Evolutionary conservation across 2,329 filamentous ascomycete genomes (phyloP), one percentile per base, ranked within the genome.

Genomic region (Rhynchosporium agropyri): DNA sequence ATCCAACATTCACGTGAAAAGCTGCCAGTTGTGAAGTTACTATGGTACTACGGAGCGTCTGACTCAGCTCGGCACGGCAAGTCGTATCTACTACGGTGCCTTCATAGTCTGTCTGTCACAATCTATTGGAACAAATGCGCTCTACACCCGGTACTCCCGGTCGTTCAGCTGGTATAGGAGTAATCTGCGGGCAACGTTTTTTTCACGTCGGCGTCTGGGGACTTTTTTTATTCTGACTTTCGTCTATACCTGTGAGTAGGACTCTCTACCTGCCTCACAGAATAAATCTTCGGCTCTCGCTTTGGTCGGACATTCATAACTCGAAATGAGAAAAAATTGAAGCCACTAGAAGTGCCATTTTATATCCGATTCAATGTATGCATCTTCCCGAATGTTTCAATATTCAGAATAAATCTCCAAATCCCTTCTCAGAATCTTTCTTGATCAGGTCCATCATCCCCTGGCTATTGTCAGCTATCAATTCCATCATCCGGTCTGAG

Each of bases 391-490:
- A 26, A 26, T 53, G 33, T 42, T 6, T 20, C 42, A 46, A 7
- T 4, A 7, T 45, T 70, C 71, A 95, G 70, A 97, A 87, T 64
- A 99, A 79, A 75, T 96, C 93, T 68, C 91, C 86, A 67, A 99
- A 89, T 15, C 89, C 87, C 79, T 97, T 97, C 76, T 97, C 93
- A 8, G 93, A 91, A 75, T 99, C 95, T 71, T 92, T 90, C 74
- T 91, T 90, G 73, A 99, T 97, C 72, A 99, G 78, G 38, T 97
- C 92, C 60, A 95, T 78, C 95, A 99, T 99, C 33, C 94, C 95
- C 92, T 54, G 31, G 51, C 15, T 49, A 38, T 60, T 56, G 62
- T 74, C 61, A 73, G 63, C 55, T 67, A 12, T 53, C 12, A 43
- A 12, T 64, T 49, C 3, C 45, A 38, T n/a, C 49, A 33, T 51